A percentile compares a stretch with the other conserved stretches of the same genome.
Evolutionary conservation across 352 stramenopile species (phyloP).

Genomic region (Thraustochytrium striatum): DNA sequence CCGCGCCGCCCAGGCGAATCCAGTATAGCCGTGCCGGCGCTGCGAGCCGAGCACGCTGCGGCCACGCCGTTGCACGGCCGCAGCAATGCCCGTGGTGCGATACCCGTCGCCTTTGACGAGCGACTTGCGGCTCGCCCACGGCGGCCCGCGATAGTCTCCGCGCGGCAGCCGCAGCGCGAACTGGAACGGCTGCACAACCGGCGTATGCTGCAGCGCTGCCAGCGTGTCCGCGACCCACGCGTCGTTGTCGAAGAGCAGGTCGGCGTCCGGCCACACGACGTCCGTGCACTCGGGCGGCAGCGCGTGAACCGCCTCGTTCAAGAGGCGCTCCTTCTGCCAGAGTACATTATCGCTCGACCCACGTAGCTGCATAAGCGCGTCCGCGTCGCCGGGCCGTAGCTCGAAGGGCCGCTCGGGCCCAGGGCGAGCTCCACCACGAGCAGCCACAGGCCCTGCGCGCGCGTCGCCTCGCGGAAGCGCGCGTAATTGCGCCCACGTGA

Average conservation of each 20-base stretch:
- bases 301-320: not conserved
- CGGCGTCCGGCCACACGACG: conserved; percentile 35
- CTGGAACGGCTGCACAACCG: conserved; percentile 31
- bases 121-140: not conserved
- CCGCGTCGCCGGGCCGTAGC: not conserved
- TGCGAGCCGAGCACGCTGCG: not conserved
- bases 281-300: not conserved
- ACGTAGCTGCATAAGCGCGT: not conserved
- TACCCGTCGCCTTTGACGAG: conserved; percentile 9
- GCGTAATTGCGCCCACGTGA: conserved; percentile 8
- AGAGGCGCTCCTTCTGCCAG: conserved; percentile 42
- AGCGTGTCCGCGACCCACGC: not conserved
- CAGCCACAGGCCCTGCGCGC: conserved; percentile 18
- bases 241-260: conserved; percentile 17
- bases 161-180: conserved; percentile 9
- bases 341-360: not conserved
- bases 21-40: conserved; percentile 24
- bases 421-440: conserved; percentile 9
- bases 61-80: not conserved
- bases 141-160: not conserved
- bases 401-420: not conserved
- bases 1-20: conserved; percentile 29
- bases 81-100: not conserved
- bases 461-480: not conserved
- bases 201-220: not conserved